phyloP scores from a whole-genome alignment of 2,329 filamentous ascomycete species.

The Endoconidiophora polonica region DNA sequence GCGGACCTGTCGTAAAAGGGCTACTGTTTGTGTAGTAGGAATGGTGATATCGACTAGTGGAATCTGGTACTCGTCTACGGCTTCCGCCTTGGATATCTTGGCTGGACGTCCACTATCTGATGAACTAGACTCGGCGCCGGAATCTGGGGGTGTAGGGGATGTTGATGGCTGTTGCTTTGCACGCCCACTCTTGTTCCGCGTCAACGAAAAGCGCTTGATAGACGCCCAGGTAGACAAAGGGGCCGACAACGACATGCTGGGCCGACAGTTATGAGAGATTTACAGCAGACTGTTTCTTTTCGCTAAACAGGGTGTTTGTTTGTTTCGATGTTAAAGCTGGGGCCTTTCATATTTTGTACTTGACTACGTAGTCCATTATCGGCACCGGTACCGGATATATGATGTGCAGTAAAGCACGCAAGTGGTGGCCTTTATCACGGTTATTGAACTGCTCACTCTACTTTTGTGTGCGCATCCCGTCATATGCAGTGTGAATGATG shows the following conservation, averaged over 20 bases:
- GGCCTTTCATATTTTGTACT: not conserved
- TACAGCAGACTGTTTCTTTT: not conserved
- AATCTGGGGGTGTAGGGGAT: not conserved
- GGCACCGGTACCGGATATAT: not conserved
- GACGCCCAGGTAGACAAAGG: not conserved
- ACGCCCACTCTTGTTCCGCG: not conserved
- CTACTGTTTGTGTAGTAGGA: constrained; percentile 1
- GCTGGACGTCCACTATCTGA: not conserved
- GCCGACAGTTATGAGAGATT: not conserved
- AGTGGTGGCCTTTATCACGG: no score
- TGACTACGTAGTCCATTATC: not conserved
- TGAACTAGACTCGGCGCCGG: not conserved
- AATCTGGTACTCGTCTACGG: not conserved
- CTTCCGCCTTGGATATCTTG: not conserved
- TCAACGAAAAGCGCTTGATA: constrained; percentile 4
- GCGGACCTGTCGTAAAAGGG: not conserved
- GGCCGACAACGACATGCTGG: not conserved
- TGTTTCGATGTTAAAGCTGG: not conserved
- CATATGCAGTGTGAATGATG: constrained; percentile 1
- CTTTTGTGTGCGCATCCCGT: not conserved
- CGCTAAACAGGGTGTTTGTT: not conserved
- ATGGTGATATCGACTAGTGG: not conserved
- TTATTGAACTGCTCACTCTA: no score
- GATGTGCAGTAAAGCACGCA: no score
- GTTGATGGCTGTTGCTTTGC: not conserved